Base-by-base conservation (phyloP, 2,329 filamentous ascomycete species). In the Exophiala viscosa region DNA sequence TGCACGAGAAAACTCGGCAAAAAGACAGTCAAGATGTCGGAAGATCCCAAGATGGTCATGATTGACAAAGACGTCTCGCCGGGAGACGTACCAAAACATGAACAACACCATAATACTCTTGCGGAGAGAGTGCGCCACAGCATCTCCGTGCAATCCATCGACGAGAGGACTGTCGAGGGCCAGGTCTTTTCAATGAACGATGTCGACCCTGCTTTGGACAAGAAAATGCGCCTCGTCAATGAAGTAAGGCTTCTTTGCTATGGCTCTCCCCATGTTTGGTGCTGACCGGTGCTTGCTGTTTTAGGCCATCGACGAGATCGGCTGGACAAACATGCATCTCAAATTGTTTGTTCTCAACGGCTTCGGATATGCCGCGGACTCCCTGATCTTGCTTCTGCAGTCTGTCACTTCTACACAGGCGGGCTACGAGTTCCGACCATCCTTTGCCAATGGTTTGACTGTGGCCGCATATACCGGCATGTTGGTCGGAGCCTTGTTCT, bases 311-410 rank as follows among this genome's bases (percentile, higher is more conserved):
- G 80, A 84, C 60, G 76, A 84, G 60, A 82, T 84, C 55, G 81
- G 81, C 10, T 82, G 80, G 74, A 84, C 81, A 0, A 66, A 67
- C 0, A 83, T 79, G 60, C 81, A 84, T 58, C 72, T 73, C 64
- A 83, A 83, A 65, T 69, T 84, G 0, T 84, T 84, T 66, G 77
- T 78, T 60, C 71, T 85, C 42, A 84, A 83, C 59, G 81, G 82
- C 5, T 84, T 84, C 57, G 81, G 81, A 50, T 78, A 73, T 57
- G 67, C 65, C 0, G 68, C 70, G 31, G 67, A 71, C 53, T 70
- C 68, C 10, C 57, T 71, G 55, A 67, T 73, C 45, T 45, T 61
- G 11, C 53, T 61, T 14, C 35, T 61, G 35, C 59, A 61, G 36
- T 60, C 57, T 13, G 49, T 61, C 33, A 60, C 55, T 3, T 50